A percentile compares a stretch with the other conserved stretches of the same genome.
Conservation (phyloP, 805 yeast species). For the Candida boleticola region DNA sequence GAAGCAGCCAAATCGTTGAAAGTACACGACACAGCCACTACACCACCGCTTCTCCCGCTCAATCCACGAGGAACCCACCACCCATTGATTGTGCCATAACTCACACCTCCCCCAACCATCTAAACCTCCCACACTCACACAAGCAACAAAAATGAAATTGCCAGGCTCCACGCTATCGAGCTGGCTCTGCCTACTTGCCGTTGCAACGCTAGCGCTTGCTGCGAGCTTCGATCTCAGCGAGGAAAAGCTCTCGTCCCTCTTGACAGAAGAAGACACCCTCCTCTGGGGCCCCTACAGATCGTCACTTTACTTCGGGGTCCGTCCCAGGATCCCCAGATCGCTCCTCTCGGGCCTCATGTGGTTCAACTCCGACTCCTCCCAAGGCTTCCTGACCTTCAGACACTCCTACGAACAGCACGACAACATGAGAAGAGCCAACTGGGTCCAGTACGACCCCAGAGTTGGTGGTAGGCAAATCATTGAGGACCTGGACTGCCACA, state of each 20-base stretch:
- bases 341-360: slow-evolving; percentile 82
- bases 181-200: too few species aligned
- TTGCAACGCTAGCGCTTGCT: too few species aligned
- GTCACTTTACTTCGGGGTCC: slow-evolving; percentile 78
- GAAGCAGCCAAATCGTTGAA: too few species aligned
- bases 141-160: too few species aligned
- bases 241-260: background rate
- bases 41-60: too few species aligned
- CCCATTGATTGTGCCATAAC: too few species aligned
- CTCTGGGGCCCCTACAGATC: slow-evolving; percentile 94
- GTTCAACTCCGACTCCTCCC: slow-evolving; percentile 65
- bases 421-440: slow-evolving; percentile 69
- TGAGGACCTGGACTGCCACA: slow-evolving; percentile 59
- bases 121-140: too few species aligned
- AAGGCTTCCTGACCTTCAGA: slow-evolving; percentile 56
- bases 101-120: too few species aligned
- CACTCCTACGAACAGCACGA: slow-evolving; percentile 77
- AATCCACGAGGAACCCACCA: too few species aligned
- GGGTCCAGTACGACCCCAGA: slow-evolving; percentile 88
- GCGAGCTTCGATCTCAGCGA: background rate
- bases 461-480: slow-evolving; percentile 80
- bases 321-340: slow-evolving; percentile 78
- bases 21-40: background rate
- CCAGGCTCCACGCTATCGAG: too few species aligned
- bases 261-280: slow-evolving; percentile 21